phyloP scores from a whole-genome alignment of 257 asterid genomes.

The Nicotiana paniculata region DNA sequence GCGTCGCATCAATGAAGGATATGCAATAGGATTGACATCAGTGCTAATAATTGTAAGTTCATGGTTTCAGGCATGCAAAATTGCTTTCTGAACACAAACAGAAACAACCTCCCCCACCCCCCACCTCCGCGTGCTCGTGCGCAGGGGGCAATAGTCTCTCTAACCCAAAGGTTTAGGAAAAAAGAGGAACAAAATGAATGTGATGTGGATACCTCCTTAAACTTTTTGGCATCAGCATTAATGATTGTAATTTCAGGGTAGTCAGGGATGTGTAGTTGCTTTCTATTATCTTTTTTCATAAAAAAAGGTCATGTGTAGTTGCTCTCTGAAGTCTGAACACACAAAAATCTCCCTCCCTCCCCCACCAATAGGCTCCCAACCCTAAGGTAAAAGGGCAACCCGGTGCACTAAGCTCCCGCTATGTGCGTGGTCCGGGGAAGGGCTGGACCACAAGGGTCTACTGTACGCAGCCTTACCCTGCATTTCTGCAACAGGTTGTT shows the following conservation, averaged over 20 bases:
- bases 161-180: background rate
- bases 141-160: background rate
- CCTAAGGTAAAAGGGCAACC: background rate
- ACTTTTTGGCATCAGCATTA: conserved; percentile 62
- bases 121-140: too few relatives aligned
- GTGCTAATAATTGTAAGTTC: conserved; percentile 84
- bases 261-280: background rate
- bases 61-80: background rate
- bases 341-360: background rate
- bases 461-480: too few relatives aligned
- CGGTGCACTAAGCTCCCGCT: too few relatives aligned
- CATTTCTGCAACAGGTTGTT: too few relatives aligned
- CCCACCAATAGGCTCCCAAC: background rate
- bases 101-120: background rate
- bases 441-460: too few relatives aligned
- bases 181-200: background rate
- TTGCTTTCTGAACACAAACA: background rate
- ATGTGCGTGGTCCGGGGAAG: too few relatives aligned
- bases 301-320: background rate
- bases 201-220: background rate
- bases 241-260: conserved; percentile 55
- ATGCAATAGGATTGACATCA: conserved; percentile 90
- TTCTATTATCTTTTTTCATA: background rate
- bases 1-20: conserved; percentile 76
- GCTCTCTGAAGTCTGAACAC: background rate